Conservation (phyloP, 257 asterid species). For the Rauvolfia tetraphylla region DNA sequence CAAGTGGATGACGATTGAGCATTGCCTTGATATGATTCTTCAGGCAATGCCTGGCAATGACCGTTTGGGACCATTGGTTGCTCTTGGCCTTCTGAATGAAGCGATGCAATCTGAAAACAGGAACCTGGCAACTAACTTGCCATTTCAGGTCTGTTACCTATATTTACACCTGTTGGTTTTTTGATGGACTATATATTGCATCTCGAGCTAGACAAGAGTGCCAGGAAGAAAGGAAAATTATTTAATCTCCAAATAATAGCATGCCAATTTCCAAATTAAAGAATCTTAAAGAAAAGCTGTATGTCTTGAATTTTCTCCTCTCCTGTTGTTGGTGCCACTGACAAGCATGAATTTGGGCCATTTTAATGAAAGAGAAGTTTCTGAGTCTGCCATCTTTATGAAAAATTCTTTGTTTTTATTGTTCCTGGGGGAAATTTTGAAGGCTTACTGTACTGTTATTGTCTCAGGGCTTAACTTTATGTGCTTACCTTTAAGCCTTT, state of each 20-base stretch:
- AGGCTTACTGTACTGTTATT: not conserved
- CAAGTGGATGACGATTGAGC: slow-evolving; percentile 65
- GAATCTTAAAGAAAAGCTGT: not conserved
- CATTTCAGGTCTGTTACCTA: slow-evolving; percentile 51
- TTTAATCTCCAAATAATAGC: not conserved
- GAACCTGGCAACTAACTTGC: slow-evolving; percentile 52
- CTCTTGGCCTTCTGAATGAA: slow-evolving; percentile 61
- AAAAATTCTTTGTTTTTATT: not conserved
- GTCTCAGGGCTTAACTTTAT: not conserved
- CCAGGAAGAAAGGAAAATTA: not conserved
- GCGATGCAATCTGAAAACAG: slow-evolving; percentile 32
- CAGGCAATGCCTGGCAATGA: slow-evolving; percentile 56
- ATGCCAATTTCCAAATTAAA: not conserved
- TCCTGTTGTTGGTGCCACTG: not conserved
- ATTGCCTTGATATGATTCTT: slow-evolving; percentile 51
- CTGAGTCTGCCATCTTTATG: not conserved
- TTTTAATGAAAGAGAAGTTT: not conserved
- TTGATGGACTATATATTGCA: not conserved
- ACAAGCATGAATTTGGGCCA: not conserved
- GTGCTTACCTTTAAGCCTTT: not conserved
- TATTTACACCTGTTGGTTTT: not conserved
- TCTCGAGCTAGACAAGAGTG: not conserved
- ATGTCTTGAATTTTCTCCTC: not conserved
- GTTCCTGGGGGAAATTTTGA: not conserved
- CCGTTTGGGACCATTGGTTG: slow-evolving; percentile 75